Percentiles rank a stretch among this genome's conserved stretches.
Conservation (phyloP, 1,284 basidiomycete genomes). For the Leccinum pachyderme region DNA sequence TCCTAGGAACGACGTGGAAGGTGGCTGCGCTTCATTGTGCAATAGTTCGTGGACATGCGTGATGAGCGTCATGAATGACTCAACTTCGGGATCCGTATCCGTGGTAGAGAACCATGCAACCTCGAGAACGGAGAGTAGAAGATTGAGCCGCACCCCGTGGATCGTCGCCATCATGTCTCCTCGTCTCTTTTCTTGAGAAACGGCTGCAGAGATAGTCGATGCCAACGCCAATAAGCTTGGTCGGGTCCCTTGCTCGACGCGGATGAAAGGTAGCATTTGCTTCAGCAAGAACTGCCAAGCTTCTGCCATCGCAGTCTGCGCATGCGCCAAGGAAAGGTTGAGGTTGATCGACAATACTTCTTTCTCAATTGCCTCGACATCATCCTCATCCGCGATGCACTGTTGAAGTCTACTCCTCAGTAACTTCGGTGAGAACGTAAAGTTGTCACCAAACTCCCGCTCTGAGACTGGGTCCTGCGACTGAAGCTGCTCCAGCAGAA, state of each 20-base stretch:
- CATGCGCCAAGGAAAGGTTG: conserved; percentile 82
- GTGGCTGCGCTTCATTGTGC: conserved; percentile 72
- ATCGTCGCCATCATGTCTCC: conserved; percentile 87
- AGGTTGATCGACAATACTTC: conserved; percentile 70
- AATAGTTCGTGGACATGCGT: conserved; percentile 65
- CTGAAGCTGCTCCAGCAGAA: conserved; percentile 64
- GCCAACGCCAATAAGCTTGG: conserved; percentile 59
- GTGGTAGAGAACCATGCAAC: conserved; percentile 71
- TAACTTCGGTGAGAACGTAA: conserved; percentile 62
- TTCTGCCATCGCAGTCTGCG: conserved; percentile 71
- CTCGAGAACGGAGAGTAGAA: conserved; percentile 77
- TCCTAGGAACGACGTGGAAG: conserved; percentile 73
- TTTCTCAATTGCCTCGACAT: conserved; percentile 47
- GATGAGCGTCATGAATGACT: conserved; percentile 62
- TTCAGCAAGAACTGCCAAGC: conserved; percentile 78
- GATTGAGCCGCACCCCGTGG: conserved; percentile 71
- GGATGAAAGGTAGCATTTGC: conserved; percentile 61
- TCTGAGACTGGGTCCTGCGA: conserved; percentile 62
- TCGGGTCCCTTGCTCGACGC: conserved; percentile 54
- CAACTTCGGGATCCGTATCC: conserved; percentile 54
- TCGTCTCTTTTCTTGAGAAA: conserved; percentile 68
- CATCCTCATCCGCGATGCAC: conserved; percentile 41
- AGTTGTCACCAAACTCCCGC: conserved; percentile 79
- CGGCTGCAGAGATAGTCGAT: conserved; percentile 60
- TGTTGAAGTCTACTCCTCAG: conserved; percentile 55